Percentiles rank a stretch among this genome's conserved stretches.
These are phyloP conservation scores for Plectranthus barbatus DNA, from an alignment of 257 asterid species.

Conservation along the genomic window DNA sequence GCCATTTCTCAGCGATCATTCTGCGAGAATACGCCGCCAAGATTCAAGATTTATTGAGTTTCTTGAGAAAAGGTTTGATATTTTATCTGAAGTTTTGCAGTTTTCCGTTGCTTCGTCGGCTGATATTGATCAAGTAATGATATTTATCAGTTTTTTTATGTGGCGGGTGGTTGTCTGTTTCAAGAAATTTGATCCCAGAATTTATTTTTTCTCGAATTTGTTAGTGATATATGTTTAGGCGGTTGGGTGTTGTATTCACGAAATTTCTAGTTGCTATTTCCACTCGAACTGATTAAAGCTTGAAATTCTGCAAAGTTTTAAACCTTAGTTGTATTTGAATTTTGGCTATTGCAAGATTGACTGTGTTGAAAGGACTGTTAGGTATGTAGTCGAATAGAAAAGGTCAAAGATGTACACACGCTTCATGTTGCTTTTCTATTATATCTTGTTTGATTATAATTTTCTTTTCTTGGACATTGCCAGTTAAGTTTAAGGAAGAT, in stretches of 20 bases:
- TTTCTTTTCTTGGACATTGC: background rate
- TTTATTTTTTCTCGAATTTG: background rate
- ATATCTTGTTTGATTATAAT: background rate
- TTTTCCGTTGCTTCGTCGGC: background rate
- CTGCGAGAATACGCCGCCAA: background rate
- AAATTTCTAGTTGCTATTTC: background rate
- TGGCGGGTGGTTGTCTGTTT: background rate
- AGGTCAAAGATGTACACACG: constrained; percentile 1
- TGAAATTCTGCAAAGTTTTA: background rate
- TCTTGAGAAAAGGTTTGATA: constrained; percentile 10
- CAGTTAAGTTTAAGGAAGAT: background rate
- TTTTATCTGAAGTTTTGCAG: background rate
- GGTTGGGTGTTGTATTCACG: background rate
- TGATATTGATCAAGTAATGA: background rate
- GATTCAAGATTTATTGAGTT: constrained; percentile 17
- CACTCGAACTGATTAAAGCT: background rate
- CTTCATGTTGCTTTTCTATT: background rate
- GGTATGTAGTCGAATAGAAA: background rate
- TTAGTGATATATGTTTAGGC: background rate
- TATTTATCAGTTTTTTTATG: background rate
- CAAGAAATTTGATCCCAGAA: background rate
- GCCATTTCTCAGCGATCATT: background rate
- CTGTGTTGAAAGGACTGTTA: background rate
- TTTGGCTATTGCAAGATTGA: background rate
- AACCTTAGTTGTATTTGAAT: background rate